These are phyloP conservation scores for Lodderomyces orthopsilosis DNA, from an alignment of 1,139 yeast species.

Conservation along the genomic window DNA sequence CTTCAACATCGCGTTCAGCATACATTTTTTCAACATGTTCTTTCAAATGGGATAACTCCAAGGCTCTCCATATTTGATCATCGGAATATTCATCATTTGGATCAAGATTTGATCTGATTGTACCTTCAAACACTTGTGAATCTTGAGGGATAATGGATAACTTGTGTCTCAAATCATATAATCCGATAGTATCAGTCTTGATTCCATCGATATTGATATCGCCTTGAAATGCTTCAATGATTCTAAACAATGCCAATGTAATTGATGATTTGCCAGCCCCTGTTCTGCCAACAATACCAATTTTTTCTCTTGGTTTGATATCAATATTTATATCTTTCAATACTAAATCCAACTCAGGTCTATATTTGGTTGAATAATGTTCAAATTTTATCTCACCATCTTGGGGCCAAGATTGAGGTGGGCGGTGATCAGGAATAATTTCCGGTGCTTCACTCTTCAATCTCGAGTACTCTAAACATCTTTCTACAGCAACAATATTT, in stretches of 20 bases:
- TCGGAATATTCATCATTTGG: constrained; percentile 72
- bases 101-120: constrained; percentile 83
- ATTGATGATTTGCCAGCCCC: constrained; percentile 97
- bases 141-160: constrained; percentile 95
- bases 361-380: constrained; percentile 78
- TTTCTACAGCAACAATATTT: constrained; percentile 93
- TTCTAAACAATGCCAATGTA: constrained; percentile 84
- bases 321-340: constrained; percentile 67
- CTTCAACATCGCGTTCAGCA: constrained; percentile 17
- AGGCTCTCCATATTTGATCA: constrained; percentile 80
- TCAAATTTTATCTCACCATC: constrained; percentile 69
- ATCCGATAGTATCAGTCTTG: constrained; percentile 69
- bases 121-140: constrained; percentile 93
- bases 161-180: constrained; percentile 78
- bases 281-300: constrained; percentile 94
- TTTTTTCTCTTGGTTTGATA: constrained; percentile 75
- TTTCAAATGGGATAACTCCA: constrained; percentile 82
- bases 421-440: constrained; percentile 66
- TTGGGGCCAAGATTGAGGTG: constrained; percentile 73
- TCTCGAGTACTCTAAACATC: constrained; percentile 81
- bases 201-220: constrained; percentile 70
- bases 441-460: constrained; percentile 82
- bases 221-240: constrained; percentile 80
- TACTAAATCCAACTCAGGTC: constrained; percentile 80
- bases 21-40: constrained; percentile 66